Conservation (phyloP, 192 early-diverging fungal species). For the Backusella westeae region DNA sequence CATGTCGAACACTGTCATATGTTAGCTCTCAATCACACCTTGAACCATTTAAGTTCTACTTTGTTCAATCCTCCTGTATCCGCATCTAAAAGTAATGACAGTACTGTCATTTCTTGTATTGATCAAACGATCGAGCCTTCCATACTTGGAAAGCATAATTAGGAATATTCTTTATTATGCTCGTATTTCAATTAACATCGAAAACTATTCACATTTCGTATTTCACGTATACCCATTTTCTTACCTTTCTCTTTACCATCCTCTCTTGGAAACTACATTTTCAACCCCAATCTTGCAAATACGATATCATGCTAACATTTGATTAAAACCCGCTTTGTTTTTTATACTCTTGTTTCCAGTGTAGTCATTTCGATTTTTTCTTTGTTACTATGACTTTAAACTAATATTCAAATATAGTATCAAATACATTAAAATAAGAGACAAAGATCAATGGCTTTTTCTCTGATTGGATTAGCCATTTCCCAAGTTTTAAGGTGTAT, state of each 20-base stretch:
- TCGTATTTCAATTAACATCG: background rate
- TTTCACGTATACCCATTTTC: background rate
- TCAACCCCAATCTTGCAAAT: background rate
- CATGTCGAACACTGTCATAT: conserved; percentile 89
- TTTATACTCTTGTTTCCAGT: background rate
- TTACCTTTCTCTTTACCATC: background rate
- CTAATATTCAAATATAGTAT: background rate
- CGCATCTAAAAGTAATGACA: background rate
- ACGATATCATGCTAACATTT: background rate
- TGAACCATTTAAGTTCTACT: conserved; percentile 27
- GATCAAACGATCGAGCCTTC: background rate
- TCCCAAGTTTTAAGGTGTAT: too few relatives aligned
- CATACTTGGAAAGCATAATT: background rate
- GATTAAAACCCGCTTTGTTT: background rate
- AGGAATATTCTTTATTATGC: background rate
- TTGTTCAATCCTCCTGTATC: background rate
- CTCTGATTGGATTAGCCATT: too few relatives aligned
- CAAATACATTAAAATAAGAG: too few relatives aligned
- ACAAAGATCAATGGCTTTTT: too few relatives aligned
- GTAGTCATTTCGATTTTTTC: background rate
- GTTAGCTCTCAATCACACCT: conserved; percentile 33
- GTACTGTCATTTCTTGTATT: background rate
- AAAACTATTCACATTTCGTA: background rate
- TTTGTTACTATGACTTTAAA: background rate
- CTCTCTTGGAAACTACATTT: background rate